Evolutionary conservation across 108 stramenopile genomes (phyloP), one percentile per base, ranked within the genome.

Genomic region (Stephanodiscus minutulus): DNA sequence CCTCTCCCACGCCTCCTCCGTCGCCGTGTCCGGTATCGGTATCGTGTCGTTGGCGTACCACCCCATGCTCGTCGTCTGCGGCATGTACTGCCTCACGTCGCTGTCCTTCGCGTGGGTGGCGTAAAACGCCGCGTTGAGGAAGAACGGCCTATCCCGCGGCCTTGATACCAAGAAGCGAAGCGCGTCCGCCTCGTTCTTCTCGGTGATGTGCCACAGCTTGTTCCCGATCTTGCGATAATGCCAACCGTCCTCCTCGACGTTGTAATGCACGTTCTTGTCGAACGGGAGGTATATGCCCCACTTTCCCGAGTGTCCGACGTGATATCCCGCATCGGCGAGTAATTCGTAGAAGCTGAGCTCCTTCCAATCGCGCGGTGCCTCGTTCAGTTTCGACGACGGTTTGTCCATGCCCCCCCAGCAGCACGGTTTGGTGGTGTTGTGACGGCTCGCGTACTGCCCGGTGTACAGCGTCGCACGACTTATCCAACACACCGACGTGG

Each of bases 401-500:
- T 79, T 79, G 13, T 60, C 29, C 52, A 61, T 47, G n/a, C 78
- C 78, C 35, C 28, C 62, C 78, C 78, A 79, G 43, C 78, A 79
- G 60, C 78, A 79, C 15, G 66, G 71, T 43, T 72, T 39, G 17
- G 49, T 68, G 17, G 78, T 78, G 18, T 66, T 50, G 77, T 94
- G 93, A 17, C 87, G 71, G 27, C 82, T 70, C 8, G 83, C 54
- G 64, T 91, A 91, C 41, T 77, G 70, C 18, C 93, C 93, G 1
- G 88, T 91, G 62, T 75, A 76, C 10, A 94, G 68, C 6, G 93
- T 91, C 48, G 87, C 90, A 7, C 93, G 57, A 15, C 82, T 83
- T 5, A 90, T 84, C 93, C 88, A 90, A 54, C 93, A 94, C 11
- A 94, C 80, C 48, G 81, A 78, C 11, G 93, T 94, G 47, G 93